Conservation (phyloP, 176 grass and related monocot genomes). For the Tillandsia leiboldiana region DNA sequence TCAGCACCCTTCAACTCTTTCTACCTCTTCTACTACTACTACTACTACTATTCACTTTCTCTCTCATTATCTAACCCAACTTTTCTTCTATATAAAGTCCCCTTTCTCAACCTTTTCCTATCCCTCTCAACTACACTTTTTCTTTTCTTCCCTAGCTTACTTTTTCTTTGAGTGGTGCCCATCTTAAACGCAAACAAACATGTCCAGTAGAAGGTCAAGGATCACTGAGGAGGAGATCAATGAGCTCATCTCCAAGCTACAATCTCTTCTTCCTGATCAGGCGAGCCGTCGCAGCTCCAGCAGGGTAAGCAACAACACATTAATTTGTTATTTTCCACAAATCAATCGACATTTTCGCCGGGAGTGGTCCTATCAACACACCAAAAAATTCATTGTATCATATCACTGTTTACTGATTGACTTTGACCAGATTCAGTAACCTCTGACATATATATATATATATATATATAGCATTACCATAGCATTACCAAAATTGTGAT, state of each 20-base stretch:
- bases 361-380: no score
- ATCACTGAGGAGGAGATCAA: conserved; percentile 64
- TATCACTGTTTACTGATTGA: no score
- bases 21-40: no score
- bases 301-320: conserved; percentile 21
- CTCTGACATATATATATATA: no score
- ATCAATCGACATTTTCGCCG: background rate
- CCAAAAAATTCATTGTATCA: no score
- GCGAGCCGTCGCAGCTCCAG: conserved; percentile 22
- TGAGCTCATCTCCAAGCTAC: conserved; percentile 80
- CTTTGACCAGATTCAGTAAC: no score
- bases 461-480: no score
- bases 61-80: background rate
- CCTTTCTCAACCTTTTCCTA: background rate
- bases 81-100: background rate
- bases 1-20: no score
- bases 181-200: background rate
- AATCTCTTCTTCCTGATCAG: conserved; percentile 41
- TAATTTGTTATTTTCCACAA: no score
- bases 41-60: no score
- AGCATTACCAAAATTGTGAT: no score
- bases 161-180: background rate
- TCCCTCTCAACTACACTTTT: background rate
- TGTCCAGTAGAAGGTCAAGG: conserved; percentile 47
- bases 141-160: background rate